A percentile compares a stretch with the other conserved stretches of the same genome.
Conservation (phyloP, 768 basidiomycete genomes). For the Collybia nuda region DNA sequence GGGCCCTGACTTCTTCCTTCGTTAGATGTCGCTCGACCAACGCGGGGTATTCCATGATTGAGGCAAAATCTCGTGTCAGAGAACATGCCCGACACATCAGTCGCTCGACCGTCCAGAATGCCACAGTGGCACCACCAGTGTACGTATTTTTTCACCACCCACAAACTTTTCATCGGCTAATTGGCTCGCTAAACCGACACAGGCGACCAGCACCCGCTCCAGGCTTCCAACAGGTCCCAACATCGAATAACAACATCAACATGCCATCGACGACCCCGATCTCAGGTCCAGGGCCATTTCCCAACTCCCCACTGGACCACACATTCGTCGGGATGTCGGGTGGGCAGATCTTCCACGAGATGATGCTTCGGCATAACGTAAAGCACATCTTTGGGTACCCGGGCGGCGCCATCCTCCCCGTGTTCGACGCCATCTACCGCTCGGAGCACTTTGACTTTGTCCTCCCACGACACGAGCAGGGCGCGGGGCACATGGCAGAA, state of each 20-base stretch:
- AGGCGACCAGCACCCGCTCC: constrained; percentile 69
- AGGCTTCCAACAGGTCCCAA: constrained; percentile 42
- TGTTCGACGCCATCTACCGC: constrained; percentile 99
- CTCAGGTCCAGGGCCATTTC: constrained; percentile 36
- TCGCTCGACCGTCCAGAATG: constrained; percentile 59
- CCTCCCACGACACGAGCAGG: constrained; percentile 95
- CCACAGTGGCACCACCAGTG: constrained; percentile 62
- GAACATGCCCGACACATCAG: constrained; percentile 79
- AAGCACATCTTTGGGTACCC: constrained; percentile 99
- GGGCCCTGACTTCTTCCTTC: constrained; percentile 26
- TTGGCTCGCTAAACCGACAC: constrained; percentile 2
- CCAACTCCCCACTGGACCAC: constrained; percentile 61
- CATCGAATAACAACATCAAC: constrained; percentile 32
- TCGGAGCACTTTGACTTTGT: constrained; percentile 94
- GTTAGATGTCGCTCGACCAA: constrained; percentile 52
- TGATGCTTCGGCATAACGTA: constrained; percentile 97
- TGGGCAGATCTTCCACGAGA: constrained; percentile 98
- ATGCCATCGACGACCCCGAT: constrained; percentile 24
- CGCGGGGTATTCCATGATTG: constrained; percentile 50
- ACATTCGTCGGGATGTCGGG: constrained; percentile 94
- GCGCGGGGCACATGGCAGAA: constrained; percentile 98
- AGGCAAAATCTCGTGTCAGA: constrained; percentile 78
- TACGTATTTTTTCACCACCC: constrained; percentile 26
- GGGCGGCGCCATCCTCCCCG: constrained; percentile 96
- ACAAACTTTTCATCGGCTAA: constrained; percentile 6